Base-by-base conservation (phyloP, 1,284 basidiomycete genomes). In the Vanrija sp. region DNA sequence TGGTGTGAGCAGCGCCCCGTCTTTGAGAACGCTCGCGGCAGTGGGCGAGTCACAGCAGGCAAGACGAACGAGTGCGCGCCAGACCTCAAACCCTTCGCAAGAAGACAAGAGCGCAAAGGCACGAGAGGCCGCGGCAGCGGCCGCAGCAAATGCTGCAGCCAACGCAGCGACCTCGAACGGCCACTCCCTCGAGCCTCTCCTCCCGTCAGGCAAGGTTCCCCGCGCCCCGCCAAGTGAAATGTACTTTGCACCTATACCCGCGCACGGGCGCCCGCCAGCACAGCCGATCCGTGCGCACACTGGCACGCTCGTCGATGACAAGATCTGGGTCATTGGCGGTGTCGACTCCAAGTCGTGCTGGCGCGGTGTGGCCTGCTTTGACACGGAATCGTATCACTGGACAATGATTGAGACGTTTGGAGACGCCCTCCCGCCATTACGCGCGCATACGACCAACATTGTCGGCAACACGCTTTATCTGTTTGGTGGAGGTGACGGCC, bases 351-450 rank as follows among this genome's bases (percentile, higher is more conserved):
- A 82, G 63, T 64, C 57, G 22, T 86, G 84, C 58, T 86, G 83
- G 76, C 82, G 82, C 58, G 88, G 91, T 49, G 81, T 93, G 2
- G 89, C 87, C 66, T 88, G 85, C 63, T 91, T 94, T 66, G 89
- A 95, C 72, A 88, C 84, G 3, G 91, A 94, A 75, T 91, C 89
- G 35, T 87, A 93, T 83, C 85, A 89, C 69, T 96, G 92, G 92
- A 83, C 84, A 0, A 83, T 84, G 54, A 84, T 88, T 0, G 84
- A 87, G 23, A 85, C 84, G 27, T 67, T 80, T 2, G 91, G 91
- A 16, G 85, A 88, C 4, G 67, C 83, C 4, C 87, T 90, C 0
- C 87, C 88, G 2, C 88, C 89, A 0, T 86, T 88, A 43, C 84
- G 92, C 19, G 92, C 91, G 1, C 92, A 96, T 69, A 89, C 88